Conservation (phyloP, 257 asterid species). For the Nicotiana knightiana region DNA sequence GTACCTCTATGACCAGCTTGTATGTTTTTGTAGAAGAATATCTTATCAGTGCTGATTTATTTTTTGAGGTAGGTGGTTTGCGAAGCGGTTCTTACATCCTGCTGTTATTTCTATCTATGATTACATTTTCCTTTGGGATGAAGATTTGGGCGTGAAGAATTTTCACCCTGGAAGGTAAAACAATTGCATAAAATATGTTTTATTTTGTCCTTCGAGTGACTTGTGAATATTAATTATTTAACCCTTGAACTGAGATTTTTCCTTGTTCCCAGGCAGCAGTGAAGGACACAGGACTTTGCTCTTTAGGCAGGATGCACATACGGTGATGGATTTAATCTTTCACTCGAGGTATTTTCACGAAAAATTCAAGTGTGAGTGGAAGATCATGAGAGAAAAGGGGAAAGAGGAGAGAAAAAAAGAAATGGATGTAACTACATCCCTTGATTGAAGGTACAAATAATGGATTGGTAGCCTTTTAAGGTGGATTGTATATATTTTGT, state of each 20-base stretch:
- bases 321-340: conserved; percentile 22
- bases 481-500: too few relatives aligned
- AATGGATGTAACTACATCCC: too few relatives aligned
- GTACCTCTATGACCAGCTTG: too few relatives aligned
- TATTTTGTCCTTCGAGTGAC: neutral
- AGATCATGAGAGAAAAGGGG: too few relatives aligned
- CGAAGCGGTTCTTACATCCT: conserved; percentile 91
- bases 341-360: too few relatives aligned
- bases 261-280: conserved; percentile 51
- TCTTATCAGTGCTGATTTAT: neutral
- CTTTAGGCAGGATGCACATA: conserved; percentile 81
- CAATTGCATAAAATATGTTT: neutral
- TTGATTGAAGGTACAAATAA: too few relatives aligned
- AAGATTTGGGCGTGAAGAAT: conserved; percentile 83
- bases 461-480: too few relatives aligned
- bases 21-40: too few relatives aligned
- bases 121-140: conserved; percentile 98
- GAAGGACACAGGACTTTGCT: conserved; percentile 85
- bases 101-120: conserved; percentile 72
- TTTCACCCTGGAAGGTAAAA: conserved; percentile 87
- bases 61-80: conserved; percentile 77
- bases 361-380: too few relatives aligned
- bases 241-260: neutral
- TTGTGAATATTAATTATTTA: neutral
- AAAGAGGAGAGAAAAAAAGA: too few relatives aligned